phyloP scores from a whole-genome alignment of 768 basidiomycete species.

The Suillus weaverae region DNA sequence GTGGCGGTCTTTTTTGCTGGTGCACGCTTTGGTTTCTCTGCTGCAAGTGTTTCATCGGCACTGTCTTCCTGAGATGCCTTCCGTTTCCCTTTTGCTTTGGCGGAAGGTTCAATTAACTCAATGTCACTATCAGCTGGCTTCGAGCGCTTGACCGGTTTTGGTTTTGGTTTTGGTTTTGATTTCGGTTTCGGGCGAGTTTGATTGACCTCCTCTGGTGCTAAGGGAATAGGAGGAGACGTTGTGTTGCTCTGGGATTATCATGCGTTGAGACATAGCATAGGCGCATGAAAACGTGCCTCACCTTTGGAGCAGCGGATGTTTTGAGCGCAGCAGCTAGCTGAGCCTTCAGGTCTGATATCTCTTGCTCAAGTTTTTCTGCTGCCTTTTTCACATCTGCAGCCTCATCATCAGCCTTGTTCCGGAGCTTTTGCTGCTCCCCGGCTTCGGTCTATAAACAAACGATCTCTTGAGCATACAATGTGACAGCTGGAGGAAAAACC shows the following conservation, averaged over 20 bases:
- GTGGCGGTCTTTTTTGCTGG: constrained; percentile 25
- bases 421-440: constrained; percentile 37
- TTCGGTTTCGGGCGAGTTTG: constrained; percentile 27
- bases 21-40: constrained; percentile 26
- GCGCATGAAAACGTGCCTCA: background rate
- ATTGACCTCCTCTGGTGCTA: background rate
- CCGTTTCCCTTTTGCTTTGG: constrained; percentile 41
- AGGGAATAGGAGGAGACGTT: background rate
- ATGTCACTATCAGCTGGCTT: constrained; percentile 32
- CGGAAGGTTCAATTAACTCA: constrained; percentile 26
- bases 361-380: constrained; percentile 33
- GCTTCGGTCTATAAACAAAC: constrained; percentile 37
- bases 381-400: constrained; percentile 34
- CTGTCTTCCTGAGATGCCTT: constrained; percentile 31
- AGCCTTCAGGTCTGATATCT: constrained; percentile 44
- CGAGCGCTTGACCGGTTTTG: constrained; percentile 16
- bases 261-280: background rate
- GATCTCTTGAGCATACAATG: constrained; percentile 3
- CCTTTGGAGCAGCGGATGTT: constrained; percentile 16
- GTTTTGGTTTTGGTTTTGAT: background rate
- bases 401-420: constrained; percentile 34
- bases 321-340: constrained; percentile 41
- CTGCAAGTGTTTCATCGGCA: constrained; percentile 16
- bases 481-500: constrained; percentile 1
- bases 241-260: constrained; percentile 6